Evolutionary conservation across 441 rosid species (phyloP).

Genomic region (Populus hybrid): DNA sequence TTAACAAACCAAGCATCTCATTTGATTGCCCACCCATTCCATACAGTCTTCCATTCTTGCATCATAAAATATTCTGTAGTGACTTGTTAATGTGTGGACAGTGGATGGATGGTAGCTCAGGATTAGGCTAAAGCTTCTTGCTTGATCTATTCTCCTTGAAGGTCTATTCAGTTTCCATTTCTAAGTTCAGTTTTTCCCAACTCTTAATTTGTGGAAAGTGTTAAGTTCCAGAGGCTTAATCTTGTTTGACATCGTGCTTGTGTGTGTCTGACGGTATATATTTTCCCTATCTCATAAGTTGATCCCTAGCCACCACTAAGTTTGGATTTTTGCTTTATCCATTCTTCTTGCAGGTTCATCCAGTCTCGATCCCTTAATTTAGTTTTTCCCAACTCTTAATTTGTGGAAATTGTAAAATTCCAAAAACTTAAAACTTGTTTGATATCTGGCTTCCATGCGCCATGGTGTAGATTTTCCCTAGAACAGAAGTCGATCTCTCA

Average conservation of each 20-base stretch:
- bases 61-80: not conserved
- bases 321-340: not conserved
- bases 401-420: not conserved
- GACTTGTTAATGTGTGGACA: not conserved
- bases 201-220: not conserved
- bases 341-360: not conserved
- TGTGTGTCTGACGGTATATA: not conserved
- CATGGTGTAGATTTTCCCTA: not conserved
- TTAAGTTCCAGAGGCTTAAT: not conserved
- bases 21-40: not conserved
- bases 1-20: not conserved
- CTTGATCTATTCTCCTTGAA: not conserved
- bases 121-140: not conserved
- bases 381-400: not conserved
- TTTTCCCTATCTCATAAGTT: too few relatives aligned
- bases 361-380: not conserved
- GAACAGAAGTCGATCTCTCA: not conserved
- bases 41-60: not conserved
- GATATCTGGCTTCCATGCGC: not conserved
- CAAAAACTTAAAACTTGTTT: not conserved
- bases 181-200: not conserved
- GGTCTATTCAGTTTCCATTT: not conserved
- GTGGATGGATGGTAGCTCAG: not conserved
- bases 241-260: not conserved
- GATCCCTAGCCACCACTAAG: too few relatives aligned